Base-by-base conservation (phyloP, 2,329 filamentous ascomycete species). In the Pestalotiopsis sp. region DNA sequence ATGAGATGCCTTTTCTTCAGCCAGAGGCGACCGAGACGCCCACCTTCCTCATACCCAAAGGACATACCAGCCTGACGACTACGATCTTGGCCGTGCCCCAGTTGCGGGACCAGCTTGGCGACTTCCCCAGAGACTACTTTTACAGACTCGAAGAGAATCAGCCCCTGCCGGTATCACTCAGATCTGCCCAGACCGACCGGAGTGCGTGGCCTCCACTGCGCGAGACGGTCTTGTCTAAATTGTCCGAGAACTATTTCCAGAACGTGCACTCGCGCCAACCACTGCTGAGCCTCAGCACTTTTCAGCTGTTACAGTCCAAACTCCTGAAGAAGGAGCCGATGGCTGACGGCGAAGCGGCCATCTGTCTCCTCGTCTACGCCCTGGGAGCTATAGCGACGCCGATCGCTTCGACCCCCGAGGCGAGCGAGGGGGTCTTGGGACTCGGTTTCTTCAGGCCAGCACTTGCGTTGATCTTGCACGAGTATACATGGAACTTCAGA, bases 331-430 rank as follows among this genome's bases (percentile, higher is more conserved):
- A 71, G 17, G 76, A 73, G 62, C 68, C 75, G 23, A 58, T 72
- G 17, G 73, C 76, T 59, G 72, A 75, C 17, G 72, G 77, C 20
- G 75, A 75, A 38, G 78, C 75, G 3, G 74, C 80, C 3, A 77
- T 81, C 45, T 81, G 80, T 66, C 74, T 81, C 13, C 77, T 75
- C 45, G 77, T 81, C 0, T 82, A 80, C 66, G 78, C 79, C 27
- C 69, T 82, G n/a, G 80, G 80, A 1, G 72, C 73, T 23, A 64
- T 80, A 13, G 73, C 73, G 6, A 72, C 70, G 20, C 66, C 72
- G 11, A 66, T 70, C 11, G 68, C 58, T 4, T 66, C 64, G 5
- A 66, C 66, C 2, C 27, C 64, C 9, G 68, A 73, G 64, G 73
- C 74, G 14, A 73, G 72, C n/a, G 70, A 73, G 5, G 76, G 78